phyloP scores from a whole-genome alignment of 2,329 filamentous ascomycete genomes.

The Orbilia brochopaga region DNA sequence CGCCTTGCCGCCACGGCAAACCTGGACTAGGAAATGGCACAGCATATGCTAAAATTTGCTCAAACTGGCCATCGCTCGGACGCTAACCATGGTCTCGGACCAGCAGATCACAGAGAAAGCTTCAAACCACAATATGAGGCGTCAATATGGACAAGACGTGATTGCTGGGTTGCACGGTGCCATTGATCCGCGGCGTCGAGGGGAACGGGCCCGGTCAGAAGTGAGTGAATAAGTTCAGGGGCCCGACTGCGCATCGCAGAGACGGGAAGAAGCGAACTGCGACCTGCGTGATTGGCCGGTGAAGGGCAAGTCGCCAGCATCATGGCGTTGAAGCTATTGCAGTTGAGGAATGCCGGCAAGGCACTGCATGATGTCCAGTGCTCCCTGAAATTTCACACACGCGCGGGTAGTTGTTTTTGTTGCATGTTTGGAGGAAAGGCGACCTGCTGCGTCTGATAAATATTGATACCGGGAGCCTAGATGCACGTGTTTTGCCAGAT shows the following conservation, averaged over 20 bases:
- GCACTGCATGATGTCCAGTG: conserved; percentile 1
- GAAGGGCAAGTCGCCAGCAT: neutral
- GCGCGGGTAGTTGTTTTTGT: conserved; percentile 50
- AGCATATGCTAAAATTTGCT: neutral
- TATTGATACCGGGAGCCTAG: neutral
- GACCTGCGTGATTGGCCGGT: conserved; percentile 43
- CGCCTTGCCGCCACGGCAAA: conserved; percentile 1
- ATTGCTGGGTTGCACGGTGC: neutral
- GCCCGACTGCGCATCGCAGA: conserved; percentile 6
- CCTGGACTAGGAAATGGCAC: neutral
- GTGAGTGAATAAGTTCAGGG: conserved; percentile 16
- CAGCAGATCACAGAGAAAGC: neutral
- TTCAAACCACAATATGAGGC: conserved; percentile 4
- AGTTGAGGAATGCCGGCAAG: conserved; percentile 3
- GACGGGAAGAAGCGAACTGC: conserved; percentile 47
- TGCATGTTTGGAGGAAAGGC: conserved; percentile 31
- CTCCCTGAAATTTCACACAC: conserved; percentile 13
- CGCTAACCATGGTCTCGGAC: neutral
- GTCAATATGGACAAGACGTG: conserved; percentile 7
- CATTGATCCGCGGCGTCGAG: conserved; percentile 27
- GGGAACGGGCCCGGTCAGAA: conserved; percentile 5
- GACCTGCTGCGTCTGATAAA: no score
- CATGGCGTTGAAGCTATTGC: conserved; percentile 1
- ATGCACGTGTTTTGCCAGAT: neutral
- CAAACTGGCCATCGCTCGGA: neutral